Evolutionary conservation across 225 moss, liverwort and hornwort genomes (phyloP), one percentile per base, ranked within the genome.

Genomic region (Pleurozium schreberi): DNA sequence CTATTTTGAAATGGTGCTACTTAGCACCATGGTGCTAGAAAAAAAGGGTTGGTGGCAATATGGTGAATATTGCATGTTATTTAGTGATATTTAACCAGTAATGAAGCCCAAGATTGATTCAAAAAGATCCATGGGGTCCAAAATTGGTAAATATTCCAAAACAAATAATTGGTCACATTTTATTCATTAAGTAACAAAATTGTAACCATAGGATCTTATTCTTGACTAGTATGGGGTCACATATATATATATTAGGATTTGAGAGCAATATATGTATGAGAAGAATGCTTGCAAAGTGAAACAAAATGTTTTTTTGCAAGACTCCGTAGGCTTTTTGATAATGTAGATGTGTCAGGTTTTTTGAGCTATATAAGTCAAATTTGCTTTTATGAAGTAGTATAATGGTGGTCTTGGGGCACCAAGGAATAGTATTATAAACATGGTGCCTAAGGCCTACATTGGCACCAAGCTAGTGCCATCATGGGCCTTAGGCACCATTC

Each of bases 281-380:
- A 52, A 77, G 5, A 55, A 25, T 14, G 36, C 0, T 0, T 38
- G 1, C 2, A 52, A 53, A 53, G 14, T 36, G 6, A 20, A 53
- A 15, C 6, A 23, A 36, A 36, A 76, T 53, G 36, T 22, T 36
- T 8, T 11, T 14, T 34, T 34, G 12, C 2, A 53, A 53, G 22
- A 36, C 1, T 53, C 2, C 4, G 2, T 1, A 2, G 0, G 14
- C 3, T 21, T 36, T 49, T 10, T 43, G 9, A 23, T 7, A n/a
- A 53, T 26, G 11, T 38, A 11, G 1, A 3, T n/a, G 3, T 80
- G 12, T 38, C 0, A 2, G 0, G 12, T 27, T 27, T 57, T n/a
- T 12, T 0, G 0, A 40, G 8, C 18, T 27, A 5, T 0, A 11
- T 40, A 17, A 11, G 3, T 11, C 12, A 58, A 80, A 58, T 28